Base-by-base conservation (phyloP, 176 grass and related monocot species). In the Oryza longistaminata region DNA sequence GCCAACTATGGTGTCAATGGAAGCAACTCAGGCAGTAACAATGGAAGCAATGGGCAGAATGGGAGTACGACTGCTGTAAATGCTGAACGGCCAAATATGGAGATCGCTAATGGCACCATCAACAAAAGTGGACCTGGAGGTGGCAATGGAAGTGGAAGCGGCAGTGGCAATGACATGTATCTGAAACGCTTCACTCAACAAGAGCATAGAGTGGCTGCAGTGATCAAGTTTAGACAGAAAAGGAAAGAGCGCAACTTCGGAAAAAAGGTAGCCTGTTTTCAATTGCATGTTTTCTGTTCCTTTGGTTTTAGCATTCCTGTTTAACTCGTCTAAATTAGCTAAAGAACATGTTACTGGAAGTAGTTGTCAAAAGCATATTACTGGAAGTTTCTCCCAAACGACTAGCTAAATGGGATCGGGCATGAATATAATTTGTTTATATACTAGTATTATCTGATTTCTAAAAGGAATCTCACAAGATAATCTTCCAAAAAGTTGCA, bases 221-320 rank as follows among this genome's bases (percentile, higher is more conserved):
- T 98, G 26, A 89, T 67, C 64, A 98, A 92, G 40, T 98, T 93
- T 70, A 88, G 83, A 83, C 76, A 85, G 70, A 98, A 98, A 85
- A 90, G 81, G 71, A 98, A 93, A 83, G 85, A 87, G 37, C 85
- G 93, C 2, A 95, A 92, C 85, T 98, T 95, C 6, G 92, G 91
- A 12, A 95, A 95, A 79, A 95, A 95, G 95, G 95, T 98, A 87
- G 10, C n/a, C 58, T 34, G 31, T 82, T 88, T 77, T 91, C 34
- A 25, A 46, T 17, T 84, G 43, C 75, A 77, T 70, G 60, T 53
- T 71, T 61, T 9, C 2, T 39, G 31, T 7, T 39, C 7, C 16
- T 12, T 2, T 58, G 52, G 17, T 19, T 58, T 21, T 21, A 58
- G n/a, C 55, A 55, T 19, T 55, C 1, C 15, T 52, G 17, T 58